These are phyloP conservation scores for Endocarpon pusillum DNA, from an alignment of 495 filamentous ascomycete genomes.

Conservation along the genomic window DNA sequence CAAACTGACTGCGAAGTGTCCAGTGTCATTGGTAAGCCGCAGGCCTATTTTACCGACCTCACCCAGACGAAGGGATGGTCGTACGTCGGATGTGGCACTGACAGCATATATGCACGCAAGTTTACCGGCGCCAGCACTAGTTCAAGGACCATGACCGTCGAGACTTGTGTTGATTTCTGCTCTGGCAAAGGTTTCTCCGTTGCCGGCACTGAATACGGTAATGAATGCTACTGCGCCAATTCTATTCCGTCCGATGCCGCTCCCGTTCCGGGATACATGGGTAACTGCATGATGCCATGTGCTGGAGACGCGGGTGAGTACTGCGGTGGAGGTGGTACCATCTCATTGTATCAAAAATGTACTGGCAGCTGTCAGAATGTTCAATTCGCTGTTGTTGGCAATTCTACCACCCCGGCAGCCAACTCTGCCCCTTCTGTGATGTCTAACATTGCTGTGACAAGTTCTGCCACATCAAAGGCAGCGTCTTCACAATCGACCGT, in stretches of 20 bases:
- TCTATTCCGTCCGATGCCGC: constrained; percentile 6
- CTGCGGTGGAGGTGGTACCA: constrained; percentile 3
- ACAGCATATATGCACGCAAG: constrained; percentile 4
- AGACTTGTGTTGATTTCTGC: constrained; percentile 11
- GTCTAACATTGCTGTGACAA: too few species aligned
- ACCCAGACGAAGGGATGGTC: constrained; percentile 23
- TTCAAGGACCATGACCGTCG: constrained; percentile 9
- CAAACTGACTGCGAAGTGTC: too few species aligned
- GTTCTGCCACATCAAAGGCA: too few species aligned
- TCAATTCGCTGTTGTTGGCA: too few species aligned
- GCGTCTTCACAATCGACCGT: too few species aligned
- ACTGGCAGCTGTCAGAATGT: background rate
- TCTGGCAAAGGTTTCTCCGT: constrained; percentile 7
- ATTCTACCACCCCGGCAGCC: too few species aligned
- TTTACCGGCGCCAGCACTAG: too few species aligned
- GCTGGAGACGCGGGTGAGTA: constrained; percentile 3
- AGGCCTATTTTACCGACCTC: constrained; percentile 6
- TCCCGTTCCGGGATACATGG: constrained; percentile 8
- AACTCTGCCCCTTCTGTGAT: too few species aligned
- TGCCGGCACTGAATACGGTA: constrained; percentile 10
- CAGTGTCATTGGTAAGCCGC: background rate
- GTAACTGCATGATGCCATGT: constrained; percentile 6
- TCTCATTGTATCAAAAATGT: constrained; percentile 7
- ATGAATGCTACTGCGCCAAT: constrained; percentile 13
- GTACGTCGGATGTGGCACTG: constrained; percentile 32